Evolutionary conservation across 2,329 filamentous ascomycete species (phyloP), one percentile per base, ranked within the genome.

Genomic region (Fusarium luffae): DNA sequence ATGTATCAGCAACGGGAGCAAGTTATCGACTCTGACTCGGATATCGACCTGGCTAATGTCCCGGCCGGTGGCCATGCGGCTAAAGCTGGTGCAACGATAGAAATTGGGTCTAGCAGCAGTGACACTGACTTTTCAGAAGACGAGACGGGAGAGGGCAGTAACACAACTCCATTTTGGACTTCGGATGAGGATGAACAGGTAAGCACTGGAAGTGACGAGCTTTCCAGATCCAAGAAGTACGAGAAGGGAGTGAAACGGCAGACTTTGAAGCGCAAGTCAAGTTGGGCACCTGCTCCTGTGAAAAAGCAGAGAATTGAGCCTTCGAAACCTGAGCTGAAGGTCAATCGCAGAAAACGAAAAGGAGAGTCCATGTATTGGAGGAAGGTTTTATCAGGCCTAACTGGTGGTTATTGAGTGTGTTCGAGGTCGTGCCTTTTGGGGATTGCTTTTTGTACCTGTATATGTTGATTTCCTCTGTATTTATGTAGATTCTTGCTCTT

Each of bases 191-290:
- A 54, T 10, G 42, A 49, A 19, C 42, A 40, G 21, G 4, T 14
- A 4, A 49, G 41, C 11, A 59, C 25, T n/a, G 30, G 23, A 11
- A 40, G 23, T 10, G 18, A 42, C n/a, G 11, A 34, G 7, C 10
- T 34, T 25, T 9, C 8, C 9, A n/a, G 18, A 4, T 40, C 49
- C n/a, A 43, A 37, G 16, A 43, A 30, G 16, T 43, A 9, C 10
- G 41, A 54, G 23, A n/a, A 27, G 21, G 43, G n/a, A n/a, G 19
- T 12, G 19, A 43, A 40, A 19, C 23, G 11, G 30, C 49, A 40
- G n/a, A n/a, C 19, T 41, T 49, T 69, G 54, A 71, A 74, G 56
- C 50, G 69, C 37, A 71, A 63, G 37, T 47, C 42, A 30, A 59
- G 42, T 11, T 66, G 46, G 59, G n/a, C 19, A 16, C 14, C 28